These are phyloP conservation scores for Lentinula aciculospora DNA, from an alignment of 768 basidiomycete species.

Conservation along the genomic window DNA sequence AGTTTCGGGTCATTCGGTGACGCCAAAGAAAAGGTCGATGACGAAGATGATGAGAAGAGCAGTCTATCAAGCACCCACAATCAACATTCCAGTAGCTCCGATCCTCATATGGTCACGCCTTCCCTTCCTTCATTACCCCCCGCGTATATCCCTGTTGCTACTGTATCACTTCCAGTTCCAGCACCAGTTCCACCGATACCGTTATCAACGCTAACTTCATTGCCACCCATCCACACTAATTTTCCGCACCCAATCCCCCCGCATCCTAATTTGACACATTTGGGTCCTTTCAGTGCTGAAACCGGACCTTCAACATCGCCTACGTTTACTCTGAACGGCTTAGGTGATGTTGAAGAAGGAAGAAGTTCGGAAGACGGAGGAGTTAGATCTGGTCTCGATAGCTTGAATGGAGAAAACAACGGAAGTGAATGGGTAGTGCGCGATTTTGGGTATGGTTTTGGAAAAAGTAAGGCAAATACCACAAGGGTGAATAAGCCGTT, in stretches of 20 bases:
- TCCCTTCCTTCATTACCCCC: conserved; percentile 7
- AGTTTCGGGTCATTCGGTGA: conserved; percentile 40
- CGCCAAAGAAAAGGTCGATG: background rate
- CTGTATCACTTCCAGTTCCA: background rate
- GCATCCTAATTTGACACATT: conserved; percentile 1
- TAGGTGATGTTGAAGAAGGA: background rate
- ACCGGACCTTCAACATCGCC: conserved; percentile 1
- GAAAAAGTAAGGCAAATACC: conserved; percentile 26
- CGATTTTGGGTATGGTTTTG: conserved; percentile 64
- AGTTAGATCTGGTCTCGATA: conserved; percentile 7
- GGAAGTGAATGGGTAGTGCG: conserved; percentile 48
- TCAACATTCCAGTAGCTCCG: background rate
- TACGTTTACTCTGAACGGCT: background rate
- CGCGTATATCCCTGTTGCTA: conserved; percentile 2
- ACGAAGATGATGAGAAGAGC: background rate
- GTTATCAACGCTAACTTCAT: background rate
- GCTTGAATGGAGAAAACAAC: conserved; percentile 8
- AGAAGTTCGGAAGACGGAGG: background rate
- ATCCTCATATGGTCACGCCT: background rate
- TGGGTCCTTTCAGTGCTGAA: conserved; percentile 1
- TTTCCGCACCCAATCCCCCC: conserved; percentile 6
- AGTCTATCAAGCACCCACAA: background rate
- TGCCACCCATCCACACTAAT: conserved; percentile 1
- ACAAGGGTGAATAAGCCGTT: conserved; percentile 12
- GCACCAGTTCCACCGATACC: conserved; percentile 6